phyloP scores from a whole-genome alignment of 257 asterid species.

The Apocynum venetum region DNA sequence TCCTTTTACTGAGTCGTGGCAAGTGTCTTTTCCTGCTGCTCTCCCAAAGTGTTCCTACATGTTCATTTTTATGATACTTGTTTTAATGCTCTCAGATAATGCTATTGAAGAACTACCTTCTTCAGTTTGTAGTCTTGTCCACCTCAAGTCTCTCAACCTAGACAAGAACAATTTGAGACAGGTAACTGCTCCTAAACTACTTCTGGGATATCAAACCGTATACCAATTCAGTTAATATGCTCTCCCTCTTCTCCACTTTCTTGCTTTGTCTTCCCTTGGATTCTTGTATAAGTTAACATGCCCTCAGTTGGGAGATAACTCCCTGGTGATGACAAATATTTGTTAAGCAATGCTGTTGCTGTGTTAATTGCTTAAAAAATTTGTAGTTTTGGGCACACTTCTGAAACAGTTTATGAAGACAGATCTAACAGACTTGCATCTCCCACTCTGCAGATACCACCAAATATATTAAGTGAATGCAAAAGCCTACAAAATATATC shows the following conservation, averaged over 20 bases:
- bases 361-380: background rate
- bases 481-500: constrained; percentile 75
- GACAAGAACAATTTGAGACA: constrained; percentile 74
- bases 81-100: constrained; percentile 51
- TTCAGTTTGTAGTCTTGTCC: constrained; percentile 76
- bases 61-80: constrained; percentile 7
- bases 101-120: constrained; percentile 82
- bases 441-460: constrained; percentile 56
- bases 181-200: constrained; percentile 34
- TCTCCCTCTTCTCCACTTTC: background rate
- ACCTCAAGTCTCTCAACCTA: constrained; percentile 84
- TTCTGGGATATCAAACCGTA: background rate
- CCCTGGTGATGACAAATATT: background rate
- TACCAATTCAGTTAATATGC: background rate
- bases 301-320: background rate
- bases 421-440: constrained; percentile 10
- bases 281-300: background rate
- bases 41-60: background rate
- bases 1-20: background rate
- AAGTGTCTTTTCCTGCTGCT: constrained; percentile 1
- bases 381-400: background rate
- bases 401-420: background rate
- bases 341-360: background rate
- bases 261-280: background rate
- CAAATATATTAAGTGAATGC: constrained; percentile 73